Evolutionary conservation across 495 filamentous ascomycete genomes (phyloP), one percentile per base, ranked within the genome.

Genomic region (Xanthoparmelia taractica): DNA sequence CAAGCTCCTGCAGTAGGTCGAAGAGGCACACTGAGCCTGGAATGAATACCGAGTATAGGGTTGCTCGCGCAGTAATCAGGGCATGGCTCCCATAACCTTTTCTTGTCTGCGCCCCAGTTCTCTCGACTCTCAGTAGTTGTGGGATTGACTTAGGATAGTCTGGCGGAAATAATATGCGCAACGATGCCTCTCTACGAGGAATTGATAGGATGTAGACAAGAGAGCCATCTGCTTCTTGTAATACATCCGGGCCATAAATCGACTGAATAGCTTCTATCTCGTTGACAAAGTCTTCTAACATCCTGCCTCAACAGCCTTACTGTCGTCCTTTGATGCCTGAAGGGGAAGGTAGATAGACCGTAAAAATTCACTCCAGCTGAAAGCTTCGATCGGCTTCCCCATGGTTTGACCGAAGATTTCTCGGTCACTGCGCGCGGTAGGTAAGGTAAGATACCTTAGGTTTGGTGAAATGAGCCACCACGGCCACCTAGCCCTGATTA

Each of bases 201-300:
- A 68, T 68, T 37, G 73, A 75, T 59, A 88, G 76, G 61, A 85
- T 71, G 63, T 81, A 84, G 33, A 78, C 61, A 63, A 67, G 65
- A 12, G 69, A 52, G 25, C 73, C 71, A 4, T 64, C 8, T 20
- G 71, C 68, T 20, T 72, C 74, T 10, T 72, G 67, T 29, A 96
- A 75, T 8, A 88, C 89, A 47, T 79, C 75, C 20, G 84, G 80
- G 29, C 86, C 89, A 75, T 95, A 98, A 67, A 98, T 98, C 27
- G 93, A 90, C 73, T 94, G 96, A 65, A 98, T 89, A 57, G 90
- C 91, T 69, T 88, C 87, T 20, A 93, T 77, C 75, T 98, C 94
- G 75, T 97, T 90, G 45, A 70, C 71, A 29, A 96, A 84, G 40
- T 93, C 90, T 79, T 92, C 77, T 60, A 83, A 85, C 85, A 87